Percentiles rank a stretch among this genome's conserved stretches.
phyloP scores from a whole-genome alignment of 495 filamentous ascomycete species.

The Aspergillus funiculosus region DNA sequence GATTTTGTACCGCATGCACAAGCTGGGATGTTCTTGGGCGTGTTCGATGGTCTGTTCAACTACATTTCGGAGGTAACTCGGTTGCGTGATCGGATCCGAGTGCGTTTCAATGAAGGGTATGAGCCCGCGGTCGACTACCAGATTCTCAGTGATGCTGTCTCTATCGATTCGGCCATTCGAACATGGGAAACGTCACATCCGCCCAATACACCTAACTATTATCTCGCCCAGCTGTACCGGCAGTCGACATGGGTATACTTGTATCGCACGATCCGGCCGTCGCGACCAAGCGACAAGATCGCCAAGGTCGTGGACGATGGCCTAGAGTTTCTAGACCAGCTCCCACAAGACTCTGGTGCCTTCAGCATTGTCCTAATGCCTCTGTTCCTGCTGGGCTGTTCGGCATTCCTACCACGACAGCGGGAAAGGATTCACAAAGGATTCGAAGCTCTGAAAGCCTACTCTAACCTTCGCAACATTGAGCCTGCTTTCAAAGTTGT shows the following conservation, averaged over 20 bases:
- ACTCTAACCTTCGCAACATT: slow-evolving; percentile 77
- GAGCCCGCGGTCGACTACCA: slow-evolving; percentile 71
- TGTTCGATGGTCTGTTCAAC: slow-evolving; percentile 78
- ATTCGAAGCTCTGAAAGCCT: slow-evolving; percentile 64
- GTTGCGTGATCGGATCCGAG: slow-evolving; percentile 70
- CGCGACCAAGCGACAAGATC: slow-evolving; percentile 61
- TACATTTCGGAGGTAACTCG: slow-evolving; percentile 75
- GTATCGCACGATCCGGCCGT: slow-evolving; percentile 76
- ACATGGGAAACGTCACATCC: slow-evolving; percentile 70
- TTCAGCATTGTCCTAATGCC: slow-evolving; percentile 86
- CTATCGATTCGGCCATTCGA: slow-evolving; percentile 71
- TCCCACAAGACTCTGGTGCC: slow-evolving; percentile 57
- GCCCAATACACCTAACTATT: slow-evolving; percentile 63
- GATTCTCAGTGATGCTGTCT: slow-evolving; percentile 65
- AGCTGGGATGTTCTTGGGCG: slow-evolving; percentile 70
- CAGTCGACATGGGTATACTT: slow-evolving; percentile 91
- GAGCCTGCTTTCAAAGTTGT: slow-evolving; percentile 69
- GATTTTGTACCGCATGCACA: slow-evolving; percentile 68
- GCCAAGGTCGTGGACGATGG: slow-evolving; percentile 73
- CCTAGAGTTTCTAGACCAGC: slow-evolving; percentile 53
- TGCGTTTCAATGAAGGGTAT: slow-evolving; percentile 54
- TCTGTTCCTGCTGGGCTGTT: slow-evolving; percentile 81
- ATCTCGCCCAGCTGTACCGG: slow-evolving; percentile 75
- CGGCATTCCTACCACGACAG: slow-evolving; percentile 64
- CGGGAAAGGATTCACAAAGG: slow-evolving; percentile 64